A percentile compares a stretch with the other conserved stretches of the same genome.
Evolutionary conservation across 129 eudicot species (phyloP).

Genomic region (Pittosporum tobira): DNA sequence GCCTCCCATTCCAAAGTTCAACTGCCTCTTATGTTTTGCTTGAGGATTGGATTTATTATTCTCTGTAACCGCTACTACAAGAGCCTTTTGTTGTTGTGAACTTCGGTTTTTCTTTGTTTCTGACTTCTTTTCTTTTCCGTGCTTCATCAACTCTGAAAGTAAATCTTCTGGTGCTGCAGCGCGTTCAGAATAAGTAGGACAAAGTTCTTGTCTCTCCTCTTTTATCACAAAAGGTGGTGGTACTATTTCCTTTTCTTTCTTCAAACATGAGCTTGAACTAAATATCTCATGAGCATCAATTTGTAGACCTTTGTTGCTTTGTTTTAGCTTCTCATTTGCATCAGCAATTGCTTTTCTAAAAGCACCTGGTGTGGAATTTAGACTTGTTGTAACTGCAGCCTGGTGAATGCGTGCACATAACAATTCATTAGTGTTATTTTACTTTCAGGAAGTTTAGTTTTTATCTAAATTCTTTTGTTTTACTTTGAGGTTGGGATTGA

Average conservation of each 20-base stretch:
- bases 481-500: not conserved
- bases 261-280: slow-evolving; percentile 3
- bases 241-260: not conserved
- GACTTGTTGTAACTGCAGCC: slow-evolving; percentile 24
- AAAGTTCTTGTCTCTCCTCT: not conserved
- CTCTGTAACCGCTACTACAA: not conserved
- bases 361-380: slow-evolving; percentile 14
- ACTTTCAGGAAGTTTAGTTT: too few species aligned
- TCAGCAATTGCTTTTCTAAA: slow-evolving; percentile 18
- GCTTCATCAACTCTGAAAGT: slow-evolving; percentile 10
- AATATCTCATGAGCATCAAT: not conserved
- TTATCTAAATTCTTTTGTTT: not conserved
- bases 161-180: not conserved
- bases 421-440: not conserved
- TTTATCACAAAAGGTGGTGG: not conserved
- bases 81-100: not conserved
- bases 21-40: slow-evolving; percentile 12
- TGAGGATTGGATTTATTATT: not conserved
- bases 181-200: not conserved
- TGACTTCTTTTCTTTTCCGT: not conserved
- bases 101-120: slow-evolving; percentile 2
- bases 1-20: not conserved
- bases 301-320: not conserved
- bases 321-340: slow-evolving; percentile 11
- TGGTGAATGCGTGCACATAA: slow-evolving; percentile 15